These are phyloP conservation scores for Trebouxia sp. DNA, from an alignment of 139 green algal species.

Conservation along the genomic window DNA sequence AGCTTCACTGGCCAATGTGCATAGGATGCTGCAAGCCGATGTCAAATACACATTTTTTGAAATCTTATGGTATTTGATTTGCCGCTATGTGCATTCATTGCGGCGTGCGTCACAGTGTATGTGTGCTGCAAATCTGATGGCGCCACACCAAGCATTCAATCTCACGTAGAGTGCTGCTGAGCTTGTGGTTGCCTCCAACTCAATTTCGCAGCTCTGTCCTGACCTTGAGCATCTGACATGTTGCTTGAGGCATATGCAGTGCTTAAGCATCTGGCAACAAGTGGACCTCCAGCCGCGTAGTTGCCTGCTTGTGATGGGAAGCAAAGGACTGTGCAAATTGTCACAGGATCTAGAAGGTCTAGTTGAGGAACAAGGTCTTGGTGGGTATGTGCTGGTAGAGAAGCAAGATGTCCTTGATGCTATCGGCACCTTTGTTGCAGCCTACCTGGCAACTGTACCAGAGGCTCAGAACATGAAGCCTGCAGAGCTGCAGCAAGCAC, in stretches of 20 bases:
- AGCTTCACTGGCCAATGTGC: no score
- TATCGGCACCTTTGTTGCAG: conserved; percentile 52
- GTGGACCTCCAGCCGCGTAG: background rate
- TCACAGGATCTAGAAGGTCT: background rate
- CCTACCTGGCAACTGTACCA: conserved; percentile 55
- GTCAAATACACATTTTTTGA: no score
- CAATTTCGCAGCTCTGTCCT: no score
- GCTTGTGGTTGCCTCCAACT: no score
- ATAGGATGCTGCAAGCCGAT: no score
- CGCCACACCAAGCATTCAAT: no score
- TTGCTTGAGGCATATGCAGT: background rate
- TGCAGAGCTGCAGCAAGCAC: conserved; percentile 49
- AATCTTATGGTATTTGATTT: no score
- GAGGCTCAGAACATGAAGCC: conserved; percentile 51
- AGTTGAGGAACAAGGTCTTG: conserved; percentile 35
- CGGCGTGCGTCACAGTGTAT: no score
- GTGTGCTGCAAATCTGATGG: no score
- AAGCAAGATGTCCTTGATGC: conserved; percentile 56
- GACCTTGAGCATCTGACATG: no score
- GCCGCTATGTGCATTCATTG: no score
- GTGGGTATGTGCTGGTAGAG: conserved; percentile 56
- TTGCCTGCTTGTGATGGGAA: background rate
- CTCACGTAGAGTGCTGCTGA: no score
- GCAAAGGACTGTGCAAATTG: background rate
- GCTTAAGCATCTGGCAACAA: background rate